phyloP scores from a whole-genome alignment of 805 yeast genomes.

The Lipomyces mesembrius region DNA sequence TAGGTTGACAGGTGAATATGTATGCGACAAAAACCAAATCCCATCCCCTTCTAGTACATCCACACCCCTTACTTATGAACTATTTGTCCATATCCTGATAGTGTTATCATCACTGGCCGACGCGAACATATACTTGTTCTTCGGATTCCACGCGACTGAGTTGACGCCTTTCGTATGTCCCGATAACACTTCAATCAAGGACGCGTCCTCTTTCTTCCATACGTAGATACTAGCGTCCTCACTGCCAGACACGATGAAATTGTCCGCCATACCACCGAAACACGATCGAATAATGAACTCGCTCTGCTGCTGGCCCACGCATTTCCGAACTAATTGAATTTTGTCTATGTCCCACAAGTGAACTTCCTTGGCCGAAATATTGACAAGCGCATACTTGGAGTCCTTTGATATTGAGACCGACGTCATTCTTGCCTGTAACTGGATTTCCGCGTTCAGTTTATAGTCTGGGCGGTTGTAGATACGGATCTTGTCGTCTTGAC shows the following conservation, averaged over 20 bases:
- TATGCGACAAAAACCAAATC: neutral
- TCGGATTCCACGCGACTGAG: conserved; percentile 75
- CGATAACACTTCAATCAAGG: conserved; percentile 60
- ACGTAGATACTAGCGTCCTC: conserved; percentile 79
- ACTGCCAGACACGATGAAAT: conserved; percentile 76
- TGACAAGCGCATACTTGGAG: conserved; percentile 60
- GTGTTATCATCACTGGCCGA: conserved; percentile 83
- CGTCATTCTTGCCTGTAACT: conserved; percentile 63
- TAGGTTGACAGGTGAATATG: neutral
- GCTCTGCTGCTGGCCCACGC: conserved; percentile 72
- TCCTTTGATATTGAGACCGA: conserved; percentile 66
- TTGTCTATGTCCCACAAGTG: conserved; percentile 78
- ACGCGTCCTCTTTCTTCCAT: conserved; percentile 77
- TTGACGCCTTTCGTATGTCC: conserved; percentile 74
- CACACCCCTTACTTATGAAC: neutral
- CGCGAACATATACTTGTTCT: conserved; percentile 60
- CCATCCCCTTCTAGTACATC: neutral
- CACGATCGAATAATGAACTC: conserved; percentile 74
- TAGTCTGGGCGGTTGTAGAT: conserved; percentile 58
- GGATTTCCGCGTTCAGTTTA: conserved; percentile 52
- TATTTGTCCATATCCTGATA: conserved; percentile 44
- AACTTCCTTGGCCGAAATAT: conserved; percentile 69
- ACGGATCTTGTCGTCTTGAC: conserved; percentile 64
- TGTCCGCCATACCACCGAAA: conserved; percentile 73
- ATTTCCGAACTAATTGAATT: conserved; percentile 63